phyloP scores from a whole-genome alignment of 306 rosid species.

The Begonia peltatifolia region DNA sequence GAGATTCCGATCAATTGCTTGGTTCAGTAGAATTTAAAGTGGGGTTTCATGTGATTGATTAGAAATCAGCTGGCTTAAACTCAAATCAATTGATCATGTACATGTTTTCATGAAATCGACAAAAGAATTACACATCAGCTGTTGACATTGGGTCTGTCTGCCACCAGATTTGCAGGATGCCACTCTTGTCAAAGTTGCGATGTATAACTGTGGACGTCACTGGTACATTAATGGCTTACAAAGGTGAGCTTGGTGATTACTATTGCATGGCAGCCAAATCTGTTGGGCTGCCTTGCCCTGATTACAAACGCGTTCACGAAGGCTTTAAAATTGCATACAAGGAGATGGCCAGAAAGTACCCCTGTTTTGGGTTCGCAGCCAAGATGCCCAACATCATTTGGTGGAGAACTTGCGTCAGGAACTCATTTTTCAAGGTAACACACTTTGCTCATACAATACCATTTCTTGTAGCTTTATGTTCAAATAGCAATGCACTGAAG shows the following conservation, averaged over 20 bases:
- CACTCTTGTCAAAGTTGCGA: constrained; percentile 46
- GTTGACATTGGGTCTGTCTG: background rate
- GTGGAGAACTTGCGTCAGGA: constrained; percentile 92
- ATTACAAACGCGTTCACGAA: constrained; percentile 75
- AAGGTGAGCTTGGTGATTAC: constrained; percentile 93
- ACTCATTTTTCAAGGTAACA: constrained; percentile 84
- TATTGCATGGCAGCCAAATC: constrained; percentile 98
- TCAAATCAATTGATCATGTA: too few species aligned
- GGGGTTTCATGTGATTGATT: background rate
- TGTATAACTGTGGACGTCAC: constrained; percentile 90
- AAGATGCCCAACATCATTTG: constrained; percentile 81
- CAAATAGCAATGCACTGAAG: too few species aligned
- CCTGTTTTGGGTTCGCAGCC: constrained; percentile 74
- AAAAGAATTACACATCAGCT: too few species aligned
- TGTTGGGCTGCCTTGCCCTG: constrained; percentile 83
- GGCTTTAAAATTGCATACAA: constrained; percentile 78
- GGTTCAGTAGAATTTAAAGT: too few species aligned
- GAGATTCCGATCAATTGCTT: too few species aligned
- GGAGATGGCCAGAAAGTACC: constrained; percentile 79
- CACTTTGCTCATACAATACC: background rate
- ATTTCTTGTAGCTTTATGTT: background rate
- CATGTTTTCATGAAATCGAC: too few species aligned
- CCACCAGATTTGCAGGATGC: constrained; percentile 23
- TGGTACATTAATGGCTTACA: constrained; percentile 88
- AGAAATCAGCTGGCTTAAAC: constrained; percentile 1